Evolutionary conservation across 768 basidiomycete species (phyloP).

Genomic region (Phaffia australis): DNA sequence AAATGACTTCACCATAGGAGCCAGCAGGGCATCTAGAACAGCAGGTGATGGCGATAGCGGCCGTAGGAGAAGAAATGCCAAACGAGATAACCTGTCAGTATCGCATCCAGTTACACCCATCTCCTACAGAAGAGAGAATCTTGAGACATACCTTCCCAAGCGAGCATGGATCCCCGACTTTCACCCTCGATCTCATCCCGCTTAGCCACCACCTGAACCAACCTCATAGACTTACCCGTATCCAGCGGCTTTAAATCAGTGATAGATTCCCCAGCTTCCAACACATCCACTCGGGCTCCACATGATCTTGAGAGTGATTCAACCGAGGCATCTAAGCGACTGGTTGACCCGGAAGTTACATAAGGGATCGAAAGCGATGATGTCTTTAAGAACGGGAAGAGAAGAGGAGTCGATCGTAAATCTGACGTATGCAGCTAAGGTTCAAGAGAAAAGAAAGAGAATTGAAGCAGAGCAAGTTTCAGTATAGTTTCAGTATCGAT

Average conservation of each 20-base stretch:
- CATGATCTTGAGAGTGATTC: background rate
- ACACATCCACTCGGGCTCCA: background rate
- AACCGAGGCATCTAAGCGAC: conserved; percentile 8
- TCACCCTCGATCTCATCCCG: conserved; percentile 7
- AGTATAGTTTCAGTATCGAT: background rate
- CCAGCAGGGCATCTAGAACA: background rate
- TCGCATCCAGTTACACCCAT: no score
- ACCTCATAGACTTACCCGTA: background rate
- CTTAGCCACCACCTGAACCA: conserved; percentile 5
- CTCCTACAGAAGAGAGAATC: background rate
- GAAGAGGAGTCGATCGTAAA: background rate
- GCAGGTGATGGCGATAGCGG: conserved; percentile 7
- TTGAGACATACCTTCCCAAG: conserved; percentile 7
- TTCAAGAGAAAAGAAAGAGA: no score
- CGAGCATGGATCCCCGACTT: background rate
- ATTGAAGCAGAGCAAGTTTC: background rate
- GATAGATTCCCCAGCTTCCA: background rate
- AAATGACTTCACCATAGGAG: conserved; percentile 31
- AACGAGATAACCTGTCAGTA: background rate
- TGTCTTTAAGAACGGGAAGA: background rate
- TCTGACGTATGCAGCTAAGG: conserved; percentile 13
- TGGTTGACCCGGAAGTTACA: conserved; percentile 7
- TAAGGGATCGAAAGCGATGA: conserved; percentile 8
- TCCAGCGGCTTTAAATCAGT: background rate
- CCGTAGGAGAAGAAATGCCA: conserved; percentile 41